Base-by-base conservation (phyloP, 2,329 filamentous ascomycete genomes). In the Aspergillus ochraceus region DNA sequence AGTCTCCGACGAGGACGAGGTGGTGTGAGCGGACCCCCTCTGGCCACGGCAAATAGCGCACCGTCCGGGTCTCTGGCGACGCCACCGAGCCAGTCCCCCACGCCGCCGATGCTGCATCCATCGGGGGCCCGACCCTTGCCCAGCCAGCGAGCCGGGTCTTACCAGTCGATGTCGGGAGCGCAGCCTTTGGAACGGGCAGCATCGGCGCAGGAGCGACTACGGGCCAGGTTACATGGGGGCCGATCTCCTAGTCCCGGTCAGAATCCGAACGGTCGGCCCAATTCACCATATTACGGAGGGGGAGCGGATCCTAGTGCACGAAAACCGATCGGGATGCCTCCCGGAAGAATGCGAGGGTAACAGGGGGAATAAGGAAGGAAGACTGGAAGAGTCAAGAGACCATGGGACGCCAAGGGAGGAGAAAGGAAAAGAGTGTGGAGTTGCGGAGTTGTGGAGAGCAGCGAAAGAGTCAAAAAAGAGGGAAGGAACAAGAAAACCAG, bases 141-240 rank as follows among this genome's bases (percentile, higher is more conserved):
- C 8, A 91, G 88, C 66, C 90, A 92, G 76, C 81, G 89, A 56
- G 84, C 84, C 17, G 90, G 89, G 14, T 94, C 89, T 71, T 90
- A 92, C 72, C 91, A 95, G 79, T 85, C 74, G 67, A 51, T 70
- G 63, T 76, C 62, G 2, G 59, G 61, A 19, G 22, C 57, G 10
- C 57, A 58, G 30, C 51, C 61, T 71, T 75, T 70, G 49, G 64
- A 67, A 50, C 55, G 71, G 30, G 64, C 68, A 52, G 36, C 70
- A 74, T 80, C 62, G 73, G 92, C 92, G 54, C 91, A 96, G 77
- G 91, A 96, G 68, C 83, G 91, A 66, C 80, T 97, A 67, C 91
- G 92, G 71, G 91, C 92, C 69, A 81, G 91, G 62, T 78, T 97
- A 50, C 92, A 92, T 83, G 84, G 85, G n/a, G 70, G 72, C 6